Conservation (phyloP, 1,284 basidiomycete genomes). For the Ustilago xerochloae region DNA sequence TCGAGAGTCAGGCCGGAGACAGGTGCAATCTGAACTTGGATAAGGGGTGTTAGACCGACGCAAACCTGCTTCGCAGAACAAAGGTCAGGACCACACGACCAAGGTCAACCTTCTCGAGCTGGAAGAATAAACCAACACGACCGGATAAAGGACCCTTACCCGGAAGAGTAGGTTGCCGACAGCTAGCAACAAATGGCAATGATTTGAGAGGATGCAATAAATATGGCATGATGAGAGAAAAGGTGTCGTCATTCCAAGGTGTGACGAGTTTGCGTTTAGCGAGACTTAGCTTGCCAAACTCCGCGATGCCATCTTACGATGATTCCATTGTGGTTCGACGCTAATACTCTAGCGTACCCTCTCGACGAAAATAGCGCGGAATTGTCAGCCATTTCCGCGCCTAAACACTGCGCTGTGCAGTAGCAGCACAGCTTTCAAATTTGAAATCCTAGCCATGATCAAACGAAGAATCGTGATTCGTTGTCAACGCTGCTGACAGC, state of each 20-base stretch:
- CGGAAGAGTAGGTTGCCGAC: too few relatives aligned
- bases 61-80: background rate
- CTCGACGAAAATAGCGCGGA: background rate
- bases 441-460: background rate
- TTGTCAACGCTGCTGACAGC: background rate
- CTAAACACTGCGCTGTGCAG: background rate
- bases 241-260: slow-evolving; percentile 26
- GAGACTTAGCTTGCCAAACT: background rate
- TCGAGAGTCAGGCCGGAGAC: too few relatives aligned
- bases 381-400: background rate
- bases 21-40: background rate
- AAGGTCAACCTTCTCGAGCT: background rate
- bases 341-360: background rate
- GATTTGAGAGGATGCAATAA: background rate
- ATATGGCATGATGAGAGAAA: background rate
- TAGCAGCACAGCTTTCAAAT: background rate
- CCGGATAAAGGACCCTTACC: background rate
- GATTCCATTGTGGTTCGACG: background rate
- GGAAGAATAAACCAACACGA: background rate
- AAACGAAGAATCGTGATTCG: background rate
- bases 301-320: background rate
- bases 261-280: background rate
- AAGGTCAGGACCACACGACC: slow-evolving; percentile 1
- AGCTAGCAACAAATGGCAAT: background rate
- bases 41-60: background rate